A percentile compares a stretch with the other conserved stretches of the same genome.
Conservation (phyloP, 805 yeast genomes). For the Yamadazyma ubonensis region DNA sequence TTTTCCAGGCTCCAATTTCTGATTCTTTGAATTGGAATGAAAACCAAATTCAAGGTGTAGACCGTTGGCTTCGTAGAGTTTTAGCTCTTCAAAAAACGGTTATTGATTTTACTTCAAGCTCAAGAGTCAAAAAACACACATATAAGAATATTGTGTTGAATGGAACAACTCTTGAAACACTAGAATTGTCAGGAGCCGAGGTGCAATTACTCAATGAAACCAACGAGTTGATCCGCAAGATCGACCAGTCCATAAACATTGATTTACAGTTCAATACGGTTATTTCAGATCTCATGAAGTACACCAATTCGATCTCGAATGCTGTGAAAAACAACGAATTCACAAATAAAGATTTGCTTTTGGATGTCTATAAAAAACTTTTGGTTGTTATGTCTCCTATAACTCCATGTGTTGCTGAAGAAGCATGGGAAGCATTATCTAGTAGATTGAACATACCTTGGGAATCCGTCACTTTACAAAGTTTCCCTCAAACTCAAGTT, state of each 20-base stretch:
- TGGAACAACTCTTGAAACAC: slow-evolving; percentile 18
- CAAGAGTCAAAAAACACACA: neutral
- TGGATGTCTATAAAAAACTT: slow-evolving; percentile 52
- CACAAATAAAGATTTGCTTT: slow-evolving; percentile 40
- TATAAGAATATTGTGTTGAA: slow-evolving; percentile 19
- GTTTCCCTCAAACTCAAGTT: slow-evolving; percentile 62
- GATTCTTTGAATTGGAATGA: slow-evolving; percentile 92
- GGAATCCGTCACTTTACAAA: slow-evolving; percentile 51
- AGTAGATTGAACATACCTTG: slow-evolving; percentile 24
- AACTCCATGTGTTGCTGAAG: slow-evolving; percentile 80
- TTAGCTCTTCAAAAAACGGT: slow-evolving; percentile 28
- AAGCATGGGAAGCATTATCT: slow-evolving; percentile 61
- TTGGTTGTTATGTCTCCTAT: slow-evolving; percentile 74
- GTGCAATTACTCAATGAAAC: slow-evolving; percentile 56
- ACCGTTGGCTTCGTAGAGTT: slow-evolving; percentile 78
- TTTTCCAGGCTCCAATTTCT: slow-evolving; percentile 86
- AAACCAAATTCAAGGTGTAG: slow-evolving; percentile 77
- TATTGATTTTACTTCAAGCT: neutral
- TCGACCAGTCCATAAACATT: slow-evolving; percentile 59
- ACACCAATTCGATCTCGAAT: slow-evolving; percentile 50
- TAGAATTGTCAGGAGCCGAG: slow-evolving; percentile 45
- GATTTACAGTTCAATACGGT: slow-evolving; percentile 76
- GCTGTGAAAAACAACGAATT: slow-evolving; percentile 31
- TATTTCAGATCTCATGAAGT: slow-evolving; percentile 86
- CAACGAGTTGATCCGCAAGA: slow-evolving; percentile 45